Conservation (phyloP, 208 protist species). For the Leishmania tropica region DNA sequence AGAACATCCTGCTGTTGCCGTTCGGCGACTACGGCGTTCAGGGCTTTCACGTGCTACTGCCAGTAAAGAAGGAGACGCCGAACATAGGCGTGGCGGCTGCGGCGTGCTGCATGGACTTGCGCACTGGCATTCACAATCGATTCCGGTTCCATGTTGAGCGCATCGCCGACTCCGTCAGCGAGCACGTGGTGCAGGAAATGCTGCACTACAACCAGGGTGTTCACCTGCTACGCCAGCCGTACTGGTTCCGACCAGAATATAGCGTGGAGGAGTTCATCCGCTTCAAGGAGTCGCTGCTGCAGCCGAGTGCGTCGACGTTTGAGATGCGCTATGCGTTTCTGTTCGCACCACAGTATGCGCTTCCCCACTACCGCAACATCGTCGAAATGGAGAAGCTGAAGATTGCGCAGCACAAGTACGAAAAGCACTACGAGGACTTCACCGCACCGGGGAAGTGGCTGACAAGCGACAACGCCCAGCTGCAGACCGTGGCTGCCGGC, state of each 20-base stretch:
- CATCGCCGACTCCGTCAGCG: slow-evolving; percentile 84
- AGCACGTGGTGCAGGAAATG: slow-evolving; percentile 83
- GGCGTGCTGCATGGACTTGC: slow-evolving; percentile 86
- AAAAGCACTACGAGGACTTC: slow-evolving; percentile 90
- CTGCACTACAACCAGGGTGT: slow-evolving; percentile 84
- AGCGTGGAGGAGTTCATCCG: slow-evolving; percentile 91
- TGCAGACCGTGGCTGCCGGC: slow-evolving; percentile 76
- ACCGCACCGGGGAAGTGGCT: slow-evolving; percentile 80
- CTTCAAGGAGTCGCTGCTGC: slow-evolving; percentile 87
- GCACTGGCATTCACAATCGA: slow-evolving; percentile 90
- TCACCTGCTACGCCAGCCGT: slow-evolving; percentile 86
- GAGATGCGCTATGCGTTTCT: slow-evolving; percentile 87
- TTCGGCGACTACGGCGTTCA: slow-evolving; percentile 87
- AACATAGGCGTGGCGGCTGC: slow-evolving; percentile 85
- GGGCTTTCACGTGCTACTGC: slow-evolving; percentile 77
- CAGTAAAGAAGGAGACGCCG: slow-evolving; percentile 69
- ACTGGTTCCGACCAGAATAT: slow-evolving; percentile 89
- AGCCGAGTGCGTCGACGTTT: slow-evolving; percentile 81
- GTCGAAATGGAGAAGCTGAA: slow-evolving; percentile 89
- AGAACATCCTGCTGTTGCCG: slow-evolving; percentile 71
- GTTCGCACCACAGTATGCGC: slow-evolving; percentile 62
- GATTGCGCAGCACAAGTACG: slow-evolving; percentile 88
- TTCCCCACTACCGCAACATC: slow-evolving; percentile 75
- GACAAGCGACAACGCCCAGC: slow-evolving; percentile 76
- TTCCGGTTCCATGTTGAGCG: slow-evolving; percentile 92